Base-by-base conservation (phyloP, 306 rosid species). In the Vigna radiata region DNA sequence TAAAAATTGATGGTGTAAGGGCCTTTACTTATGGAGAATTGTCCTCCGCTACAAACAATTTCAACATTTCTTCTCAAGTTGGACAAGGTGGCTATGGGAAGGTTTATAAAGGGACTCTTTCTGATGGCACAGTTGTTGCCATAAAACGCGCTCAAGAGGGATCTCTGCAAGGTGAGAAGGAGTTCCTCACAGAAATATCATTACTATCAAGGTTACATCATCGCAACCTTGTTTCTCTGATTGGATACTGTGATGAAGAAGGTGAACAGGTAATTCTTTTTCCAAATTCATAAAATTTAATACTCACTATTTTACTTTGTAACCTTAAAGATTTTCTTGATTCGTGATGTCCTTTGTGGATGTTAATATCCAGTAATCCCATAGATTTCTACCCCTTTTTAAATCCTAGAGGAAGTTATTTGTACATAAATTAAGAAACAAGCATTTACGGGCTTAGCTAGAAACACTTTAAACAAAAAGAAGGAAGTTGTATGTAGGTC, bases 31-130 rank as follows among this genome's bases (percentile, higher is more conserved):
- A 46, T 68, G 82, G 36, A 85, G 96, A 90, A 78, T 75, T 90
- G 86, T 79, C 92, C 59, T 31, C 72, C 1, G 97, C 97, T 64
- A 90, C 97, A 31, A 68, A 86, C 86, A 86, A 83, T 43, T 92
- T 92, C 82, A 81, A 85, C 79, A 80, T 33, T 78, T 86, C 96
- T 46, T 73, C 84, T 74, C 89, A 82, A 85, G 87, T 80, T 68
- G 97, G 97, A 49, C 92, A 90, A 76, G 96, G 97, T 11, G 97
- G 97, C 37, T 92, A 92, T 61, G 97, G 97, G 39, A 92, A 82
- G 81, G 97, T 92, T 21, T 92, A 92, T 79, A 92, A 61, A 86
- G 96, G 97, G 23, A 65, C 62, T 82, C 88, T 92, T 29, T 50
- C 83, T 31, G 92, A 87, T 39, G 88, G 93, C 78, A 86, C 87